Evolutionary conservation across 176 grass and related monocot species (phyloP).

Genomic region (Pontederia crassipes): DNA sequence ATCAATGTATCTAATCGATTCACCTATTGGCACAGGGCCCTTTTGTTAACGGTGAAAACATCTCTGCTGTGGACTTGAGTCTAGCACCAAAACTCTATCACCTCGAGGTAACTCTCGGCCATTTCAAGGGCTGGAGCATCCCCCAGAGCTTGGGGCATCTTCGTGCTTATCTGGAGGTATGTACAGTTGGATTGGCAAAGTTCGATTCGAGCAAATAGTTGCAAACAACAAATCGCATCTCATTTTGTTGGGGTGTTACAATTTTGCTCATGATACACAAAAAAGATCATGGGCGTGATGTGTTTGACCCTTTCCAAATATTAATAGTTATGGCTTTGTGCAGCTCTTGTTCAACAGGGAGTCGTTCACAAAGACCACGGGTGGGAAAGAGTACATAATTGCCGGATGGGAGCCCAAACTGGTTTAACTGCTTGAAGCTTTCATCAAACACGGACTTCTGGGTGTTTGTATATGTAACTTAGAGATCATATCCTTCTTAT

Average conservation of each 20-base stretch:
- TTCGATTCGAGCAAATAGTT: no score
- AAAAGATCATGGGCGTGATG: no score
- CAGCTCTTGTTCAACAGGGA: not conserved
- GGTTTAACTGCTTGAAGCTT: not conserved
- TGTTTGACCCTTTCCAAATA: no score
- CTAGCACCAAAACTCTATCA: slow-evolving; percentile 79
- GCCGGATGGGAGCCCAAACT: slow-evolving; percentile 5
- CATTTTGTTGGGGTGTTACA: no score
- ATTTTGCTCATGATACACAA: no score
- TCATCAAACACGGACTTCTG: no score
- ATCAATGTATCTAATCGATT: no score
- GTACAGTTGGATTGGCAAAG: not conserved
- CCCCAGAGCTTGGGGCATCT: slow-evolving; percentile 47
- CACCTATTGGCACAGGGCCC: slow-evolving; percentile 39
- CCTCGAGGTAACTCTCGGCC: slow-evolving; percentile 46
- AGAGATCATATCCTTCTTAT: no score
- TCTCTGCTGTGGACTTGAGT: slow-evolving; percentile 59
- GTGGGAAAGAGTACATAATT: not conserved
- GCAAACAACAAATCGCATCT: no score
- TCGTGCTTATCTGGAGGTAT: slow-evolving; percentile 61
- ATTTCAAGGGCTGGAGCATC: slow-evolving; percentile 93
- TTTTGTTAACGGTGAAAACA: slow-evolving; percentile 50
- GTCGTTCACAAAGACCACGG: slow-evolving; percentile 8
- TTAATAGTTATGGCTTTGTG: not conserved
- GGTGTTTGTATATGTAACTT: no score